Percentiles rank a stretch among this genome's conserved stretches.
These are phyloP conservation scores for Alternaria novae-zelandiae DNA, from an alignment of 2,329 filamentous ascomycete genomes.

Conservation along the genomic window DNA sequence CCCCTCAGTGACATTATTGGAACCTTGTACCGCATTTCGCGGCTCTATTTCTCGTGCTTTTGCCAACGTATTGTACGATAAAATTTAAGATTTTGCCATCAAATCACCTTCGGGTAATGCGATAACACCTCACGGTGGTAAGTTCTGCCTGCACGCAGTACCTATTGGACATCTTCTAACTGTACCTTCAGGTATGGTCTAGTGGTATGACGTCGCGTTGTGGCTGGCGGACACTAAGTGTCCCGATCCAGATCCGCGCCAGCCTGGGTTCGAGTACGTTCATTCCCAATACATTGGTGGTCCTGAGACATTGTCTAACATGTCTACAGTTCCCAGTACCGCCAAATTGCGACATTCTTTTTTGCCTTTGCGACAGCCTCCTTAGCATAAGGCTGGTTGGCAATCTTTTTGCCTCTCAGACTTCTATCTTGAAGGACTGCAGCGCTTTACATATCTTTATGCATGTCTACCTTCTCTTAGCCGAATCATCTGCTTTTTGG, in stretches of 20 bases:
- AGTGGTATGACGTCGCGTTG: slow-evolving; percentile 43
- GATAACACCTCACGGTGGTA: background rate
- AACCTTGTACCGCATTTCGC: background rate
- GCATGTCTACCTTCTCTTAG: background rate
- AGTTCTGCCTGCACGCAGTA: background rate
- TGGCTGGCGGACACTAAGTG: slow-evolving; percentile 30
- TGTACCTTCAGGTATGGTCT: slow-evolving; percentile 27
- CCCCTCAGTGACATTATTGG: background rate
- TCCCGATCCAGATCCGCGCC: slow-evolving; percentile 35
- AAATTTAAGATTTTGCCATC: background rate
- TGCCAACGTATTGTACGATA: background rate
- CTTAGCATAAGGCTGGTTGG: too few species aligned
- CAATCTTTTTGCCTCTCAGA: background rate
- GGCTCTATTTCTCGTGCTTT: background rate
- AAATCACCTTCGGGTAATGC: background rate
- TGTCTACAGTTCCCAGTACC: slow-evolving; percentile 36
- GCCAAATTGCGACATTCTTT: slow-evolving; percentile 27
- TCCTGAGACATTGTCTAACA: slow-evolving; percentile 27
- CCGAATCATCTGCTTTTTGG: background rate
- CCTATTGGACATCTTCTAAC: background rate
- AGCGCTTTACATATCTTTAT: background rate
- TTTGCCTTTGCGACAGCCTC: slow-evolving; percentile 6
- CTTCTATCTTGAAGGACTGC: too few species aligned
- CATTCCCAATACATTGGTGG: slow-evolving; percentile 5
- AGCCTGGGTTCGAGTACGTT: slow-evolving; percentile 39